A percentile compares a stretch with the other conserved stretches of the same genome.
Evolutionary conservation across 2,329 filamentous ascomycete genomes (phyloP).

Genomic region (Samsoniella hepiali): DNA sequence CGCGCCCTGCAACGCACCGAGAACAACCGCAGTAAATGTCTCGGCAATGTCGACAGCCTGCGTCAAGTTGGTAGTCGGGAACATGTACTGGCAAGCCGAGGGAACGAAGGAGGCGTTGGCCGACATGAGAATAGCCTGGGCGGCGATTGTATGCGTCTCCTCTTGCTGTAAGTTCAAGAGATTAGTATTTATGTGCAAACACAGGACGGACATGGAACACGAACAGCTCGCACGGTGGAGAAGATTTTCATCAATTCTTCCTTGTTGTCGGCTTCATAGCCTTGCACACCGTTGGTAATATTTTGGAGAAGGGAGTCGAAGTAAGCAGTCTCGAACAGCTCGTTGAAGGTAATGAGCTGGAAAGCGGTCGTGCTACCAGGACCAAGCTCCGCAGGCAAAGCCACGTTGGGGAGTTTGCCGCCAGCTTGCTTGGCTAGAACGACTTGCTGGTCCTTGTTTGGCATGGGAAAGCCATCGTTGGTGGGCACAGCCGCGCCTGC

Average conservation of each 20-base stretch:
- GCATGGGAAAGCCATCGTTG: slow-evolving; percentile 58
- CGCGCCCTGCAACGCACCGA: slow-evolving; percentile 66
- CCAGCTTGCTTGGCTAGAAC: slow-evolving; percentile 53
- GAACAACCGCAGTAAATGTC: slow-evolving; percentile 65
- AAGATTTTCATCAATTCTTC: slow-evolving; percentile 47
- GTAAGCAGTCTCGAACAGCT: slow-evolving; percentile 67
- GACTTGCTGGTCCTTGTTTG: slow-evolving; percentile 45
- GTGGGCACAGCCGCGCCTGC: slow-evolving; percentile 34
- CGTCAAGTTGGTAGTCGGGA: slow-evolving; percentile 56
- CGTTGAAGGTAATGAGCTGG: slow-evolving; percentile 67
- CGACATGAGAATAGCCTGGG: slow-evolving; percentile 51
- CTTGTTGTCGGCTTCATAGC: slow-evolving; percentile 46
- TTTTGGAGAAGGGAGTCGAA: slow-evolving; percentile 64
- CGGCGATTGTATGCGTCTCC: slow-evolving; percentile 61
- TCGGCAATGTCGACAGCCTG: slow-evolving; percentile 58
- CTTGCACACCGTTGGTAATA: slow-evolving; percentile 52
- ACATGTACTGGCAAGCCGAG: slow-evolving; percentile 61
- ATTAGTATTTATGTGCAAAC: slow-evolving; percentile 46
- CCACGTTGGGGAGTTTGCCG: slow-evolving; percentile 58
- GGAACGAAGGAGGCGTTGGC: slow-evolving; percentile 51
- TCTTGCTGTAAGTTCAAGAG: slow-evolving; percentile 51
- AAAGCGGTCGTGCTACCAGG: slow-evolving; percentile 53
- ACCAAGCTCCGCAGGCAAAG: slow-evolving; percentile 50
- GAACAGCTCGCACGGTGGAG: slow-evolving; percentile 43
- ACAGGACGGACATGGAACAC: background rate